phyloP scores from a whole-genome alignment of 208 protist species.

The Tetramitus jugosus region DNA sequence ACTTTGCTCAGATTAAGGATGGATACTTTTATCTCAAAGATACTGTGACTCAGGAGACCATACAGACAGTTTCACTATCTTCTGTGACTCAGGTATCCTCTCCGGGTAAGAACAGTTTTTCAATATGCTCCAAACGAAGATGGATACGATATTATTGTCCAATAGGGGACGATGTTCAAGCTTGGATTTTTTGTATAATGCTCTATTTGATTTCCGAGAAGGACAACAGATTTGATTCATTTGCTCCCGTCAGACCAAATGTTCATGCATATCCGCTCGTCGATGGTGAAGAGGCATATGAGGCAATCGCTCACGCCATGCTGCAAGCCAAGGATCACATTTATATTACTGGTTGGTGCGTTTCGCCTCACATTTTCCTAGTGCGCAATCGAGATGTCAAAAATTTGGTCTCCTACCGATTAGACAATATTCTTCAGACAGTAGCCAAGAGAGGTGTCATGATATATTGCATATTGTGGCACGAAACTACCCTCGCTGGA shows the following conservation, averaged over 20 bases:
- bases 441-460: background rate
- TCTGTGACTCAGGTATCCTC: no score
- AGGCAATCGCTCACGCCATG: background rate
- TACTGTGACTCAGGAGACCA: no score
- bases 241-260: background rate
- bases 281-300: slow-evolving; percentile 13
- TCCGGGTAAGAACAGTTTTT: no score
- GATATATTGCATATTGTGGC: background rate
- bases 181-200: background rate
- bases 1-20: no score
- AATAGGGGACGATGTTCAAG: no score
- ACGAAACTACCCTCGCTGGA: background rate
- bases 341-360: background rate
- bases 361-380: background rate
- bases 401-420: background rate
- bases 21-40: no score
- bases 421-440: background rate
- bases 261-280: background rate
- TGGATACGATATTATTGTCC: no score
- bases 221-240: slow-evolving; percentile 15
- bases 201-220: background rate
- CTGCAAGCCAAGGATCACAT: background rate
- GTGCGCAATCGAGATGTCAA: background rate
- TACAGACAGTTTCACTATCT: no score
- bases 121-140: no score